Percentiles rank a stretch among this genome's conserved stretches.
phyloP scores from a whole-genome alignment of 306 rosid genomes.

The Clitoria ternatea region DNA sequence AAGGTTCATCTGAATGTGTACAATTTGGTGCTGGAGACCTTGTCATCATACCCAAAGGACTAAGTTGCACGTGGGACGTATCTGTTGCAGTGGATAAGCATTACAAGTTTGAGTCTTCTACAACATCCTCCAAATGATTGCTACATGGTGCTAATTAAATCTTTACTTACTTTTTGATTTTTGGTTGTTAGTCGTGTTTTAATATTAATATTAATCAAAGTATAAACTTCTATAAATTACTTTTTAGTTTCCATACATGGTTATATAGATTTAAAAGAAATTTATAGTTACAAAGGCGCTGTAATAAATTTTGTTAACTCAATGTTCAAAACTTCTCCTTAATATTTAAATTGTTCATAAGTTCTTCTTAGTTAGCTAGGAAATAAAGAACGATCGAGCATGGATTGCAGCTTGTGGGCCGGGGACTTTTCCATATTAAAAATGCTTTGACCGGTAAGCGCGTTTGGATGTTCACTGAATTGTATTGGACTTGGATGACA shows the following conservation, averaged over 20 bases:
- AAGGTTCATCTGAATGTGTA: constrained; percentile 48
- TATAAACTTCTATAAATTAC: neutral
- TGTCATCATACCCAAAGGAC: constrained; percentile 69
- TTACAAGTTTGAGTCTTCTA: constrained; percentile 63
- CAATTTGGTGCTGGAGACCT: constrained; percentile 84
- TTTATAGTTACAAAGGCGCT: neutral
- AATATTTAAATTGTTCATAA: too few species aligned
- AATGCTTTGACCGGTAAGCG: constrained; percentile 41
- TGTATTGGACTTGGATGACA: too few species aligned
- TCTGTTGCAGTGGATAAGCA: constrained; percentile 76
- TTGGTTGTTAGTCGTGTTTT: neutral
- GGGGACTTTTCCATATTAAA: constrained; percentile 24
- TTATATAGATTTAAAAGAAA: neutral
- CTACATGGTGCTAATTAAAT: too few species aligned
- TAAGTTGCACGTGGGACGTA: constrained; percentile 86
- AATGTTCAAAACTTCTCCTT: neutral
- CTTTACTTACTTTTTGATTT: neutral
- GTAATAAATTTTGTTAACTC: neutral
- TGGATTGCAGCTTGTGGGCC: neutral
- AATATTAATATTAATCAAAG: neutral
- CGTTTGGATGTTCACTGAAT: too few species aligned
- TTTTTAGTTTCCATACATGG: neutral
- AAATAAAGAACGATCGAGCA: neutral
- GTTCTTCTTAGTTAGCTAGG: neutral
- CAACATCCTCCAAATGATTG: neutral